Base-by-base conservation (phyloP, 371 early-diverging fungal species). In the Umbelopsis sp. region DNA sequence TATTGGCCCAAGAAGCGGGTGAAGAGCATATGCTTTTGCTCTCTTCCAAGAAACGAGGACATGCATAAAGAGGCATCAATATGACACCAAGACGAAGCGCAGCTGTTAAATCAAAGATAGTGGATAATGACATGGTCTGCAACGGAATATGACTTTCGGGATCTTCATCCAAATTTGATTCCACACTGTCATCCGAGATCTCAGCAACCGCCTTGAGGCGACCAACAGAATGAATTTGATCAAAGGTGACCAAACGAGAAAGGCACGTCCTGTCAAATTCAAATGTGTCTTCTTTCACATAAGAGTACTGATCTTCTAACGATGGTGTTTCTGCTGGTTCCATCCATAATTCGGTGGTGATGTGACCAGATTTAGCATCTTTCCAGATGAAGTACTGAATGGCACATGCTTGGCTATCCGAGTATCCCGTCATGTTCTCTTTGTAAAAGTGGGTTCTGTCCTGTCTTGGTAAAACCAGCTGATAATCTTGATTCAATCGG, bases 281-380 rank as follows among this genome's bases (percentile, higher is more conserved):
- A 22, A 88, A 74, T 1, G 91, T 86, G 66, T 81, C 78, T 4
- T 78, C 73, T 51, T 86, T 84, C 2, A 83, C 71, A 9, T 71
- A 66, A 9, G 85, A 81, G 63, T 78, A 80, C 20, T 77, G 72
- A 32, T 78, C 57, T 57, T 57, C 75, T 16, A 53, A 69, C 11
- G 72, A 71, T 32, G 72, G 72, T 25, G 53, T 79, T 1, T 77
- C 73, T 35, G 75, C 75, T 3, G 95, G 93, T 70, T 95, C 95
- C 73, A 89, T 85, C 92, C 92, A 93, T 35, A 93, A 69, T 70
- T 93, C 91, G 0, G 93, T 93, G 0, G 86, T 83, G 7, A 93
- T 83, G 29, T 84, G 84, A 7, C 83, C 83, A 9, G 82, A 81
- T 3, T 69, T 72, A 2, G 79, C 70, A 72, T 93, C 89, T 65